Percentiles rank a stretch among this genome's conserved stretches.
Conservation (phyloP, 768 basidiomycete species). For the Thelephora ganbajun region DNA sequence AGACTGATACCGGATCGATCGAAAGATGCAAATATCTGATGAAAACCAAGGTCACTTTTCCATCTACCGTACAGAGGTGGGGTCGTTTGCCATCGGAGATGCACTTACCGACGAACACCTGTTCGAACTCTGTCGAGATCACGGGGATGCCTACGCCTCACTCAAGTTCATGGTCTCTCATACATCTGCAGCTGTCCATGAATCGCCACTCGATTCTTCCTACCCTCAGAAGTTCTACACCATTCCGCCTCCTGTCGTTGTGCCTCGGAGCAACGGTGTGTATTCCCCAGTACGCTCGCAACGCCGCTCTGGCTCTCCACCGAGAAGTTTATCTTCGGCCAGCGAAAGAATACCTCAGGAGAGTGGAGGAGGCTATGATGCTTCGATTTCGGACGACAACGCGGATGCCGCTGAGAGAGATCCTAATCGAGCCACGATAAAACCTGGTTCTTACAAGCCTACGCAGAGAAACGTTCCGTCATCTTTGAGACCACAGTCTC, state of each 20-base stretch:
- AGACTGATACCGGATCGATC: conserved; percentile 3
- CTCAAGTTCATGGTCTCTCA: conserved; percentile 78
- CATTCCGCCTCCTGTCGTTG: conserved; percentile 41
- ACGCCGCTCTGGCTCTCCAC: conserved; percentile 42
- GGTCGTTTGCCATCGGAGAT: conserved; percentile 58
- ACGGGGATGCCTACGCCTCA: conserved; percentile 65
- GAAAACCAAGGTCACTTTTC: conserved; percentile 69
- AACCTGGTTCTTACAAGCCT: conserved; percentile 23
- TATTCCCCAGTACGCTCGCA: conserved; percentile 33
- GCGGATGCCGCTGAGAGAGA: conserved; percentile 28
- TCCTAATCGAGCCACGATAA: conserved; percentile 24
- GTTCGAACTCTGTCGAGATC: conserved; percentile 52
- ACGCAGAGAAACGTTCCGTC: conserved; percentile 14
- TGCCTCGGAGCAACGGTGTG: conserved; percentile 15
- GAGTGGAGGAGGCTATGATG: conserved; percentile 51
- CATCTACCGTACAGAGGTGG: conserved; percentile 83
- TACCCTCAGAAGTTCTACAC: conserved; percentile 22
- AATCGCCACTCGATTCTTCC: conserved; percentile 22
- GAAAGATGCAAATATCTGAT: conserved; percentile 65
- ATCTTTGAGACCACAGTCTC: conserved; percentile 7
- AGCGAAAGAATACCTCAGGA: conserved; percentile 45
- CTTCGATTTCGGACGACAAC: conserved; percentile 41
- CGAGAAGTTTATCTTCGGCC: conserved; percentile 59
- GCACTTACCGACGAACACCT: conserved; percentile 60
- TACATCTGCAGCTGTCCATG: conserved; percentile 46